Conservation (phyloP, 495 filamentous ascomycete genomes). For the Usnea hakonensis region DNA sequence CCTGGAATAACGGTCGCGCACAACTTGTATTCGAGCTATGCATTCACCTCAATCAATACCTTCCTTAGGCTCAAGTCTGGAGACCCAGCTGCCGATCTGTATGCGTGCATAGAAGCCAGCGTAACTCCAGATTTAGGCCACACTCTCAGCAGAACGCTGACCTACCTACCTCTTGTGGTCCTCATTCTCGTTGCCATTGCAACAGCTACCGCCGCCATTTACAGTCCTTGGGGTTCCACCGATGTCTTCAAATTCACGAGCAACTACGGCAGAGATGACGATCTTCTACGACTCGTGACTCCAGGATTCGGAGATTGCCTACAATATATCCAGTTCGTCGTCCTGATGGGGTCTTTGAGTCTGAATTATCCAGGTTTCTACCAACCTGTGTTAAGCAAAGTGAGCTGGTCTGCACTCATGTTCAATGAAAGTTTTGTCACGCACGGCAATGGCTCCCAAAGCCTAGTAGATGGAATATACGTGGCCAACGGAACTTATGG, state of each 20-base stretch:
- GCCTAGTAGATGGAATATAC: slow-evolving; percentile 79
- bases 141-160: slow-evolving; percentile 56
- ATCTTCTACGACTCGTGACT: slow-evolving; percentile 84
- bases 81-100: slow-evolving; percentile 46
- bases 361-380: slow-evolving; percentile 91
- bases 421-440: slow-evolving; percentile 88
- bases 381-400: slow-evolving; percentile 81
- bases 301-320: slow-evolving; percentile 96
- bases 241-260: slow-evolving; percentile 90
- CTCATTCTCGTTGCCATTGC: slow-evolving; percentile 73
- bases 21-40: slow-evolving; percentile 71
- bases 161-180: slow-evolving; percentile 69
- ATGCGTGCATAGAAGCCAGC: slow-evolving; percentile 72
- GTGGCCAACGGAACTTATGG: slow-evolving; percentile 63
- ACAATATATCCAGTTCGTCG: slow-evolving; percentile 92
- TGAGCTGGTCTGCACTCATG: slow-evolving; percentile 80
- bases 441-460: slow-evolving; percentile 51
- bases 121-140: slow-evolving; percentile 74
- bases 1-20: slow-evolving; percentile 68
- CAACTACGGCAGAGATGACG: slow-evolving; percentile 90
- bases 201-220: slow-evolving; percentile 73
- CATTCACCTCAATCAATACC: slow-evolving; percentile 70
- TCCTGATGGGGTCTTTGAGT: slow-evolving; percentile 76
- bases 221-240: slow-evolving; percentile 86
- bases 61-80: slow-evolving; percentile 68